These are phyloP conservation scores for Aspergillus tubingensis DNA, from an alignment of 2,329 filamentous ascomycete genomes.

Conservation along the genomic window DNA sequence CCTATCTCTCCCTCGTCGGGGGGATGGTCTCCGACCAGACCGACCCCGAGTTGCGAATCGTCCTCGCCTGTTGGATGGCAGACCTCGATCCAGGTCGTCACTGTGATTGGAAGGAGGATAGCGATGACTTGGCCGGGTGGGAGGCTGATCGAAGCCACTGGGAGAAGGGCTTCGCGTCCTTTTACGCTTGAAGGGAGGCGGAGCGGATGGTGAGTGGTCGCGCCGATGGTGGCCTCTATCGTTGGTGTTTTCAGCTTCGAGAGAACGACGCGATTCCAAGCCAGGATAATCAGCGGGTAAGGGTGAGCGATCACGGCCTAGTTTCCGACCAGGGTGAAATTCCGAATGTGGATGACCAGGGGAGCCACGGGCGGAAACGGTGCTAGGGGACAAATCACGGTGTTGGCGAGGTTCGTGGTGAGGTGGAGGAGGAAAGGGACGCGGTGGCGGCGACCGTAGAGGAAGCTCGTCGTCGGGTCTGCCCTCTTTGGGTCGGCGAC, in stretches of 20 bases:
- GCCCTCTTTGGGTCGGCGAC: constrained; percentile 34
- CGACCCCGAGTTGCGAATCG: constrained; percentile 36
- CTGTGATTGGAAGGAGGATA: constrained; percentile 31
- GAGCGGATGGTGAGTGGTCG: constrained; percentile 35
- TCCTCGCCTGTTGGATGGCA: constrained; percentile 37
- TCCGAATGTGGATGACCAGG: constrained; percentile 26
- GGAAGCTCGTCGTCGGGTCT: constrained; percentile 42
- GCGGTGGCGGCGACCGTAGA: constrained; percentile 42
- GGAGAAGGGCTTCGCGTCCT: constrained; percentile 47
- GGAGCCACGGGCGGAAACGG: constrained; percentile 29
- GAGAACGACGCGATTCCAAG: constrained; percentile 21
- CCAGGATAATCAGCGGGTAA: constrained; percentile 25
- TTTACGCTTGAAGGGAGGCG: constrained; percentile 39
- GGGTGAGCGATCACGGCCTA: constrained; percentile 25
- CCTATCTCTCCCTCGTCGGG: constrained; percentile 37
- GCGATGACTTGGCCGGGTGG: constrained; percentile 23
- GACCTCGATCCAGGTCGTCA: constrained; percentile 42
- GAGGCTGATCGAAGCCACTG: constrained; percentile 30
- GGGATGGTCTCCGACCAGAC: constrained; percentile 34
- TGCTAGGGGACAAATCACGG: constrained; percentile 32
- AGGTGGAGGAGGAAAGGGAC: constrained; percentile 30
- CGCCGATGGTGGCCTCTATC: constrained; percentile 29
- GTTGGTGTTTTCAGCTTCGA: constrained; percentile 20
- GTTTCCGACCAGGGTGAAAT: constrained; percentile 24
- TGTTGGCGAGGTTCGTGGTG: constrained; percentile 34